These are phyloP conservation scores for Parmelia sp. DNA, from an alignment of 495 filamentous ascomycete genomes.

Conservation along the genomic window DNA sequence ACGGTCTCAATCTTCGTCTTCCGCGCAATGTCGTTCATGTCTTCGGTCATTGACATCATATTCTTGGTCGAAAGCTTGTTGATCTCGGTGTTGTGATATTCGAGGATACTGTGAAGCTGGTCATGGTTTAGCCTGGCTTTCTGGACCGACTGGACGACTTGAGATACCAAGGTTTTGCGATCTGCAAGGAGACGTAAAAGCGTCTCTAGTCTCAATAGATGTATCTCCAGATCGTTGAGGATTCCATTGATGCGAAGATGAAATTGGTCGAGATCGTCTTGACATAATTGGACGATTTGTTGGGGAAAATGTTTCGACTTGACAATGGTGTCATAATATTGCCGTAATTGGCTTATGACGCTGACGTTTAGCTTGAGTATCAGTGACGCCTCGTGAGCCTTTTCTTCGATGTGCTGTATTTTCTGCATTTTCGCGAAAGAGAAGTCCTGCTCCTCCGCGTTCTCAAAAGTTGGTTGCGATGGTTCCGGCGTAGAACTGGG, in stretches of 20 bases:
- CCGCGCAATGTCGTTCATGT: conserved; percentile 34
- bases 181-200: conserved; percentile 18
- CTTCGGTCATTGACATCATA: conserved; percentile 30
- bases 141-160: background rate
- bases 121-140: background rate
- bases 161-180: conserved; percentile 22
- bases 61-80: conserved; percentile 18
- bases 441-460: conserved; percentile 12
- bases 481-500: too few species aligned
- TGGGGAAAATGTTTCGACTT: conserved; percentile 6
- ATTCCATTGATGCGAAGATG: conserved; percentile 10
- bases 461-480: too few species aligned
- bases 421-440: conserved; percentile 35
- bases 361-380: conserved; percentile 35
- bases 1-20: conserved; percentile 37
- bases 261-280: conserved; percentile 9
- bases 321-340: conserved; percentile 7
- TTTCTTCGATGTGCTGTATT: conserved; percentile 35
- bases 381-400: conserved; percentile 33
- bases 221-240: conserved; percentile 16
- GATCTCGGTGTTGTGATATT: conserved; percentile 19
- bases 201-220: conserved; percentile 15
- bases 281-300: background rate
- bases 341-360: conserved; percentile 21
- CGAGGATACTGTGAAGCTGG: conserved; percentile 20